Evolutionary conservation across 1,284 basidiomycete genomes (phyloP).

Genomic region (Chalciporus sp.): DNA sequence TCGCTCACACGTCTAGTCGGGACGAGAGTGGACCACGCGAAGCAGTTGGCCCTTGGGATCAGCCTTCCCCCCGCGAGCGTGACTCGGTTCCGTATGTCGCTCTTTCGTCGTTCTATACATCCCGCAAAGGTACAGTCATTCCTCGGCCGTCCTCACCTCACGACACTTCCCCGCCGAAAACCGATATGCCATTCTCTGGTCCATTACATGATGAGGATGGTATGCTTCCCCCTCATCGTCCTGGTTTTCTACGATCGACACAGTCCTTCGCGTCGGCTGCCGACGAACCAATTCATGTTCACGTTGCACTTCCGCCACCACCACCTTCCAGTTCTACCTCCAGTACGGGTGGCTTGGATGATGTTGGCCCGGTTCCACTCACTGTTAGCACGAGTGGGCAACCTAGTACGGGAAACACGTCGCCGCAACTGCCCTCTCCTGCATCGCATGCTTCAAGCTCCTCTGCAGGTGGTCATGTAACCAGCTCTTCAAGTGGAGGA

Average conservation of each 20-base stretch:
- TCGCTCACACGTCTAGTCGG: conserved; percentile 29
- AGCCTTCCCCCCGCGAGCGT: conserved; percentile 36
- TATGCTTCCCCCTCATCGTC: conserved; percentile 42
- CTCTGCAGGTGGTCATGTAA: conserved; percentile 31
- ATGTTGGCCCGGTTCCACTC: conserved; percentile 35
- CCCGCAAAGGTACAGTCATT: conserved; percentile 25
- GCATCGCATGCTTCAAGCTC: conserved; percentile 44
- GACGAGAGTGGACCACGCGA: conserved; percentile 29
- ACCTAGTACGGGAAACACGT: conserved; percentile 35
- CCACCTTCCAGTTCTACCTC: conserved; percentile 35
- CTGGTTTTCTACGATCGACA: conserved; percentile 35
- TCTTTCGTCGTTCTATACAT: conserved; percentile 33
- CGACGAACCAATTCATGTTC: conserved; percentile 29
- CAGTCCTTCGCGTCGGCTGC: conserved; percentile 26
- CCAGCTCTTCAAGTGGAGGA: conserved; percentile 37
- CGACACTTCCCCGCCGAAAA: conserved; percentile 30
- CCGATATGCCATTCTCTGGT: conserved; percentile 24
- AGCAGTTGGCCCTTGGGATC: conserved; percentile 35
- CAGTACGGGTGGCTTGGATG: conserved; percentile 29
- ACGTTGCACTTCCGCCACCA: conserved; percentile 21
- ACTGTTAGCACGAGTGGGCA: conserved; percentile 53
- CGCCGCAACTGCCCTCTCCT: conserved; percentile 56
- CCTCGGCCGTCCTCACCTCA: conserved; percentile 32
- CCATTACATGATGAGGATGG: conserved; percentile 32
- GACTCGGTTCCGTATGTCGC: conserved; percentile 21